Evolutionary conservation across 2,329 filamentous ascomycete genomes (phyloP), one percentile per base, ranked within the genome.

Genomic region (Penicillium sumatraense): DNA sequence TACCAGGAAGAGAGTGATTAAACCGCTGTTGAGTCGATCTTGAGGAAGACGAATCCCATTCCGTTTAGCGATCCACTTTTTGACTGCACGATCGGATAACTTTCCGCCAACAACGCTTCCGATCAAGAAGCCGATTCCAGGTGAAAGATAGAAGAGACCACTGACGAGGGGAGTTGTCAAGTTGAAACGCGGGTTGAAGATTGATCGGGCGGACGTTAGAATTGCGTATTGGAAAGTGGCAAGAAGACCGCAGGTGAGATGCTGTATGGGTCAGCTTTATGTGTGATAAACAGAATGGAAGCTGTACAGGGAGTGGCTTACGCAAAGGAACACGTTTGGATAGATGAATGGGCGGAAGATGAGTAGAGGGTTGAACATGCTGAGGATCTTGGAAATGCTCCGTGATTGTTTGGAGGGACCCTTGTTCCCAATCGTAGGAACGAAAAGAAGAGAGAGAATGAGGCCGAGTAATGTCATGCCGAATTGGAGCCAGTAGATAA

Each of bases 401-500:
- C 74, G 76, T 62, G 53, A 16, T n/a, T 45, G 64, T 68, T 79
- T 20, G 3, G 89, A 77, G 40, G 89, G 85, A 7, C 59, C 82
- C 81, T 69, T 81, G 82, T 61, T 80, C 78, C 67, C 87, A 83
- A 62, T 90, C 68, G 90, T 87, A 0, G 88, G 87, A 1, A 92
- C 80, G 5, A 91, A 77, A 59, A 90, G 83, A 56, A 86, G 79
- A 14, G 88, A 82, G 0, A 87, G 80, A 0, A 85, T 31, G 0
- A 83, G 77, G 0, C 84, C 87, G 0, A 83, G 68, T 1, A 82
- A 86, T 0, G 87, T 86, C 44, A 91, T 80, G 1, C 81, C 88
- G 1, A 87, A 86, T 68, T 93, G 89, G 1, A 92, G 77, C 86
- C 89, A 92, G 76, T 91, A 92, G 54, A 92, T 91, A 51, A 85